Base-by-base conservation (phyloP, 306 rosid genomes). In the Cicer cuneatum region DNA sequence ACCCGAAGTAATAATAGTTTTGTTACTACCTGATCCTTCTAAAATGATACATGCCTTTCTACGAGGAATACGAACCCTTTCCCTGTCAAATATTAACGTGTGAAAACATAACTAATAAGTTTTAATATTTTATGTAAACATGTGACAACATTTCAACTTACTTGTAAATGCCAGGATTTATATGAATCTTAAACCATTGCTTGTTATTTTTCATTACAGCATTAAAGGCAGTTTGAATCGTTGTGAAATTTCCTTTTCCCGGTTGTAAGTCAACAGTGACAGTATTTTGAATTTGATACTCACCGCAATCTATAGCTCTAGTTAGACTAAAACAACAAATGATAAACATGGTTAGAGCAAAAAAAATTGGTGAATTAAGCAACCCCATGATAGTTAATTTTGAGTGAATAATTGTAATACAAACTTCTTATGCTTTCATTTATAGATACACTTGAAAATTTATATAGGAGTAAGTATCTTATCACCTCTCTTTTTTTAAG, bases 111-210 rank as follows among this genome's bases (percentile, higher is more conserved):
- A 11, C 15, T 1, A 4, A 4, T 54, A 18, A 19, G 21, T 35
- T 9, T 7, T 18, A 19, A 57, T 10, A 5, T 10, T 21, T 57
- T 57, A 21, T 21, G 8, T 41, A 13, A 64, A 64, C 14, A 29
- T 3, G 38, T 48, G 6, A 15, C 58, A 48, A 33, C 14, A 35
- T 33, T 69, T 51, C 0, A 68, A 71, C 76, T 58, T 64, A 84
- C 88, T 0, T 14, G 45, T 81, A 81, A 46, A 29, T 41, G 69
- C 82, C 87, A 4, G 62, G 51, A 46, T 56, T 69, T 8, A 86
- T 74, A 7, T 65, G 75, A 47, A 86, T 5, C 19, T 74, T 69
- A 40, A 83, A 10, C 83, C 87, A 86, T 45, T 12, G 24, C 8
- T 21, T 29, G 15, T 57, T 86, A 37, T 45, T 11, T 1, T 7